Conservation (phyloP, 2,329 filamentous ascomycete genomes). For the Fusarium falciforme region DNA sequence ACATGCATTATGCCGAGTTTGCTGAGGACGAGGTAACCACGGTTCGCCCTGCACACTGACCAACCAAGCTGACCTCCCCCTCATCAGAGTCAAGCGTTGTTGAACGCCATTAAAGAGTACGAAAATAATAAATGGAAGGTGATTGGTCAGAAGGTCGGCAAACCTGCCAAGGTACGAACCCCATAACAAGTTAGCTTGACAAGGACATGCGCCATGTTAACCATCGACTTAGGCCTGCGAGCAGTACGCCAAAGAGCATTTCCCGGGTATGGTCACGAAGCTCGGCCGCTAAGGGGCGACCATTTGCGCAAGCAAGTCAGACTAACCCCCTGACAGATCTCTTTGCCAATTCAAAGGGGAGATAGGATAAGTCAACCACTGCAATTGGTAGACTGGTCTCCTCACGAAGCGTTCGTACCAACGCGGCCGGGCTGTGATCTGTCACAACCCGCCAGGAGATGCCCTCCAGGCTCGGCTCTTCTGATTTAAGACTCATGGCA, state of each 20-base stretch:
- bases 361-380: slow-evolving; percentile 40
- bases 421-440: neutral
- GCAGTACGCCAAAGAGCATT: slow-evolving; percentile 97
- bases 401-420: neutral
- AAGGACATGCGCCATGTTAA: slow-evolving; percentile 1
- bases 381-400: neutral
- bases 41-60: slow-evolving; percentile 23
- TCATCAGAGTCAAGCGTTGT: slow-evolving; percentile 77
- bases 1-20: slow-evolving; percentile 99
- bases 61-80: slow-evolving; percentile 33
- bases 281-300: slow-evolving; percentile 36
- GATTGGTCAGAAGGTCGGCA: slow-evolving; percentile 96
- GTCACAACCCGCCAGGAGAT: neutral
- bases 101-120: slow-evolving; percentile 98
- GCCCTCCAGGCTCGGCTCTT: neutral
- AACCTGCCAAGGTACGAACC: slow-evolving; percentile 81
- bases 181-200: neutral
- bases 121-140: slow-evolving; percentile 99
- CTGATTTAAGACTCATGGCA: neutral
- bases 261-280: slow-evolving; percentile 63
- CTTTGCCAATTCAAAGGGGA: slow-evolving; percentile 52
- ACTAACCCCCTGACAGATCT: slow-evolving; percentile 52
- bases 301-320: slow-evolving; percentile 32
- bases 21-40: slow-evolving; percentile 89
- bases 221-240: slow-evolving; percentile 57